Evolutionary conservation across 768 basidiomycete species (phyloP).

Genomic region (Pleurotus ostreatus): DNA sequence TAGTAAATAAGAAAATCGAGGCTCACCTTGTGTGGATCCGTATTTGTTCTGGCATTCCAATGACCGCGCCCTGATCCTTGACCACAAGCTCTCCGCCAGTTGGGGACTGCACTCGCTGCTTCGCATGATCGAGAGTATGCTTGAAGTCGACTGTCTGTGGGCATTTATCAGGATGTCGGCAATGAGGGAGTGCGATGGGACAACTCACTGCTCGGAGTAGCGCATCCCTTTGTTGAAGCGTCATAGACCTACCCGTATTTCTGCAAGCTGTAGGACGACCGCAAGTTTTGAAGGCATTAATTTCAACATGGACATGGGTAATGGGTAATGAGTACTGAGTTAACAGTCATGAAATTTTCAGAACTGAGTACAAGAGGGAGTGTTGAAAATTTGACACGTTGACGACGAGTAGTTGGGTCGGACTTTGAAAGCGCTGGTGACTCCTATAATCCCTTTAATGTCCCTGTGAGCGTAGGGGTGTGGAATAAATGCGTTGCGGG

Average conservation of each 20-base stretch:
- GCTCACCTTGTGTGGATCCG: slow-evolving; percentile 57
- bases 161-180: background rate
- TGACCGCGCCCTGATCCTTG: slow-evolving; percentile 68
- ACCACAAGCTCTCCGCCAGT: slow-evolving; percentile 71
- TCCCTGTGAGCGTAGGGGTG: no score
- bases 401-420: no score
- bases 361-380: no score
- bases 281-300: slow-evolving; percentile 56
- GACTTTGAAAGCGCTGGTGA: no score
- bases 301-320: slow-evolving; percentile 50
- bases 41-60: slow-evolving; percentile 61
- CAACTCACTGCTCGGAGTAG: slow-evolving; percentile 59
- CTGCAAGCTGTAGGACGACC: slow-evolving; percentile 56
- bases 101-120: slow-evolving; percentile 49
- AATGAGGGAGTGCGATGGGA: background rate
- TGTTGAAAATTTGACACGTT: no score
- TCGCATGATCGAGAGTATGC: slow-evolving; percentile 51
- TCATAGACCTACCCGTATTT: slow-evolving; percentile 50
- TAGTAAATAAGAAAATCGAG: slow-evolving; percentile 9
- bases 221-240: slow-evolving; percentile 59
- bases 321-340: slow-evolving; percentile 13
- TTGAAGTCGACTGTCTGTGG: slow-evolving; percentile 70
- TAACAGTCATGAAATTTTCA: no score
- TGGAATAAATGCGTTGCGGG: no score
- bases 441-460: no score